Evolutionary conservation across 768 basidiomycete species (phyloP).

Genomic region (Tylopilus sp.): DNA sequence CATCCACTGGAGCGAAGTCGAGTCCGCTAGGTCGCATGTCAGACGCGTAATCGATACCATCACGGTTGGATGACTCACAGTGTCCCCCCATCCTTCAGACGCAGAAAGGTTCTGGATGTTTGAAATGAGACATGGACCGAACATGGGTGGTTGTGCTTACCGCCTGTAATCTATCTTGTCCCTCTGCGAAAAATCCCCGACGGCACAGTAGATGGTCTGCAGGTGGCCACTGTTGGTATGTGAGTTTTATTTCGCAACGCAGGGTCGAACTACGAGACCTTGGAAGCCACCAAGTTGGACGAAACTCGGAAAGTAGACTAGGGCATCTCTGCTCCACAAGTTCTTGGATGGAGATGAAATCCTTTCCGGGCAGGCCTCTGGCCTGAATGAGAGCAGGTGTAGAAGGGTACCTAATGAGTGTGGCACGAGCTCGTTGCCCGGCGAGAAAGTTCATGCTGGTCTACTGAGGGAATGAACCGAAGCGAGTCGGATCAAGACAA

Average conservation of each 20-base stretch:
- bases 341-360: conserved; percentile 24
- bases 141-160: conserved; percentile 8
- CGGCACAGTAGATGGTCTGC: conserved; percentile 31
- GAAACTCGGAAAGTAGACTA: conserved; percentile 25
- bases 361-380: conserved; percentile 7
- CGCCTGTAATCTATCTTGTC: conserved; percentile 32
- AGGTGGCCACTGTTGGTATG: conserved; percentile 26
- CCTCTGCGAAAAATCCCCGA: conserved; percentile 30
- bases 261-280: conserved; percentile 17
- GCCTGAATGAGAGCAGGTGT: conserved; percentile 19
- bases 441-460: conserved; percentile 23
- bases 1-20: conserved; percentile 31
- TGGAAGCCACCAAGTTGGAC: conserved; percentile 33
- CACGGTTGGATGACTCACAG: conserved; percentile 22
- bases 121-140: conserved; percentile 7
- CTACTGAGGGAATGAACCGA: not conserved
- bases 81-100: conserved; percentile 32
- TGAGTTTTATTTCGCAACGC: conserved; percentile 13
- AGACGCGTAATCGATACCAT: not conserved
- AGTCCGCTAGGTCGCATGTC: conserved; percentile 27
- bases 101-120: conserved; percentile 23
- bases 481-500: not conserved
- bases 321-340: conserved; percentile 32
- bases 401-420: conserved; percentile 21
- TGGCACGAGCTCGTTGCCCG: conserved; percentile 9